Evolutionary conservation across 2,329 filamentous ascomycete species (phyloP).

Genomic region (Mycocentrospora acerina): DNA sequence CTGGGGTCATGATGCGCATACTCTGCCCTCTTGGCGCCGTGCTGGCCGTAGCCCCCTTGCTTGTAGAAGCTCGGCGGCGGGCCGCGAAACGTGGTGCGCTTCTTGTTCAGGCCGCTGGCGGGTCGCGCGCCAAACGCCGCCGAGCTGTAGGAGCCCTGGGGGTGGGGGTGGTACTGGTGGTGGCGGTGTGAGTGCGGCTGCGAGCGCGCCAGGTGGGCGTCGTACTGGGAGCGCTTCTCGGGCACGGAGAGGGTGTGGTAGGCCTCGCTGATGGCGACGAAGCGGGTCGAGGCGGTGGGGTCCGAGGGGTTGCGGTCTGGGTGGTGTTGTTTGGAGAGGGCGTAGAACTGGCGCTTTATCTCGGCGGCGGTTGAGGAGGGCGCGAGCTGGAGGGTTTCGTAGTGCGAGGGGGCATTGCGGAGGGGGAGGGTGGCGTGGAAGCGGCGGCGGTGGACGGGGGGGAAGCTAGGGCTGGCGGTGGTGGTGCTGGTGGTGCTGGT

Average conservation of each 20-base stretch:
- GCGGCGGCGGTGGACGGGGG: slow-evolving; percentile 6
- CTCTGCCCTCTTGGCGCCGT: slow-evolving; percentile 60
- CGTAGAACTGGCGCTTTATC: slow-evolving; percentile 93
- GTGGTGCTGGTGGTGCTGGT: too few species aligned
- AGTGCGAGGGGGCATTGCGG: slow-evolving; percentile 55
- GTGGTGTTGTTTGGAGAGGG: slow-evolving; percentile 87
- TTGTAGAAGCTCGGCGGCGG: slow-evolving; percentile 89
- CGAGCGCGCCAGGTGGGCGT: slow-evolving; percentile 63
- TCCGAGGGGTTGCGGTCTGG: slow-evolving; percentile 85
- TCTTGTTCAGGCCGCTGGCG: slow-evolving; percentile 75
- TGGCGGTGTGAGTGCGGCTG: slow-evolving; percentile 2
- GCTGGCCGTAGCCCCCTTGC: slow-evolving; percentile 73
- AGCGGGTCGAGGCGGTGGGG: slow-evolving; percentile 70
- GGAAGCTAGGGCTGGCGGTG: too few species aligned
- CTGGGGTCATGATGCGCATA: slow-evolving; percentile 38
- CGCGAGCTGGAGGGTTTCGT: slow-evolving; percentile 76
- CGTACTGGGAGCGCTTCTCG: slow-evolving; percentile 76
- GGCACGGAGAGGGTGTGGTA: slow-evolving; percentile 75
- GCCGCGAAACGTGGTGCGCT: slow-evolving; percentile 74
- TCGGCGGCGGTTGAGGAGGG: slow-evolving; percentile 69
- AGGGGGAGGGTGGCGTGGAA: slow-evolving; percentile 51
- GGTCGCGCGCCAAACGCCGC: slow-evolving; percentile 70
- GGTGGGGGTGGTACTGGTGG: too few species aligned
- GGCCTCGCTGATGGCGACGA: slow-evolving; percentile 81
- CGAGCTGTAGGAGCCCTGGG: slow-evolving; percentile 56